phyloP scores from a whole-genome alignment of 1,139 yeast species.

The Zygotorulaspora mrakii region DNA sequence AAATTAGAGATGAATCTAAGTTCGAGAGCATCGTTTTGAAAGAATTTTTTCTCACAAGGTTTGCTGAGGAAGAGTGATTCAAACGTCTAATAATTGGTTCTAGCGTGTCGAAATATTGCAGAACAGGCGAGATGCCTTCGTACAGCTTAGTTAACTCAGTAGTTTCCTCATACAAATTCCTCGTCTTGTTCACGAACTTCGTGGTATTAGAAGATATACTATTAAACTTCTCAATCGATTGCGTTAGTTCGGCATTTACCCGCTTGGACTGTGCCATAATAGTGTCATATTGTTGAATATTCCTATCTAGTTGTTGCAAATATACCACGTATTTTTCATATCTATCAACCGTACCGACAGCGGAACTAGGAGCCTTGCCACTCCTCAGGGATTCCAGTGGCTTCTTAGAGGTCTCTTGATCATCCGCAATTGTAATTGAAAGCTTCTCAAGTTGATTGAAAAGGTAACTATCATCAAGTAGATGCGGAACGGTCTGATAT shows the following conservation, averaged over 20 bases:
- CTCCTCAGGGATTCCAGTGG: not conserved
- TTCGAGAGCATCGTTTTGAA: slow-evolving; percentile 53
- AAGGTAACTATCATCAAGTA: slow-evolving; percentile 30
- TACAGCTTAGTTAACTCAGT: slow-evolving; percentile 44
- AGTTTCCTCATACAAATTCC: slow-evolving; percentile 51
- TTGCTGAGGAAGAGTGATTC: slow-evolving; percentile 51
- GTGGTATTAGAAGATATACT: slow-evolving; percentile 19
- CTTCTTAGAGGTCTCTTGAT: not conserved
- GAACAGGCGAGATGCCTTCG: slow-evolving; percentile 48
- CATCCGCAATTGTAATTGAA: slow-evolving; percentile 14
- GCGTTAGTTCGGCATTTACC: slow-evolving; percentile 21
- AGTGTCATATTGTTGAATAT: slow-evolving; percentile 21
- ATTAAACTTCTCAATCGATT: slow-evolving; percentile 21
- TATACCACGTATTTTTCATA: slow-evolving; percentile 21
- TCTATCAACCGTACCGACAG: slow-evolving; percentile 6
- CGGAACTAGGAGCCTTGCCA: no score
- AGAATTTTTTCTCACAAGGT: slow-evolving; percentile 54
- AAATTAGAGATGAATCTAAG: slow-evolving; percentile 57
- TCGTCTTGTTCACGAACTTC: slow-evolving; percentile 31
- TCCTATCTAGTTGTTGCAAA: slow-evolving; percentile 22
- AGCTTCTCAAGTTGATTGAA: slow-evolving; percentile 25
- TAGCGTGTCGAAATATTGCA: slow-evolving; percentile 63
- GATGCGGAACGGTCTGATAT: slow-evolving; percentile 15
- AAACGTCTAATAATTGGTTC: slow-evolving; percentile 66
- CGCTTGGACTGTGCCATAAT: slow-evolving; percentile 22